Conservation (phyloP, 441 rosid genomes). For the Isatis lusitanica region DNA sequence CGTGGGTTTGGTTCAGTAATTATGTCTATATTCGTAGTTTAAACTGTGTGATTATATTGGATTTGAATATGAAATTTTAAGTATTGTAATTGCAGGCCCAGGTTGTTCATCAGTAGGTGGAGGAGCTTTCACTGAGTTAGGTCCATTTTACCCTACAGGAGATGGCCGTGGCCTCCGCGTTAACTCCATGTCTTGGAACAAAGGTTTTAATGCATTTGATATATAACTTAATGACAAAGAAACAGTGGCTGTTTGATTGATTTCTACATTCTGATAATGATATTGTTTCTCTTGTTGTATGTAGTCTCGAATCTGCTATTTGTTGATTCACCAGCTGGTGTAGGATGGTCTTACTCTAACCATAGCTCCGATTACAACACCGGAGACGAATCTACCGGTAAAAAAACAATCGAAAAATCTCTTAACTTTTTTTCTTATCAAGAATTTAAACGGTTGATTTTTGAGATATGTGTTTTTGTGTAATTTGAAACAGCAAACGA, state of each 20-base stretch:
- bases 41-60: no score
- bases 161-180: constrained; percentile 76
- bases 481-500: constrained; percentile 55
- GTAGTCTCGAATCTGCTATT: constrained; percentile 82
- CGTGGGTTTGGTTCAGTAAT: no score
- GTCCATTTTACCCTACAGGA: constrained; percentile 79
- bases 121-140: constrained; percentile 89
- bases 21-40: no score
- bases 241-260: no score
- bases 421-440: neutral
- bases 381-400: constrained; percentile 74
- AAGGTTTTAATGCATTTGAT: constrained; percentile 42
- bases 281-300: neutral
- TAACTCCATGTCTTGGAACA: constrained; percentile 84
- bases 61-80: no score
- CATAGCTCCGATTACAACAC: constrained; percentile 60
- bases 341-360: constrained; percentile 92
- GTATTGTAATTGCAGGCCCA: constrained; percentile 53
- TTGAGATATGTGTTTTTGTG: constrained; percentile 1
- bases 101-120: constrained; percentile 94
- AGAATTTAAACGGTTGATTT: neutral
- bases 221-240: neutral
- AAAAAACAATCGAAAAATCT: neutral
- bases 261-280: neutral
- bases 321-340: constrained; percentile 92